Evolutionary conservation across 2,329 filamentous ascomycete species (phyloP), one percentile per base, ranked within the genome.

Genomic region (Graphilbum fragrans): DNA sequence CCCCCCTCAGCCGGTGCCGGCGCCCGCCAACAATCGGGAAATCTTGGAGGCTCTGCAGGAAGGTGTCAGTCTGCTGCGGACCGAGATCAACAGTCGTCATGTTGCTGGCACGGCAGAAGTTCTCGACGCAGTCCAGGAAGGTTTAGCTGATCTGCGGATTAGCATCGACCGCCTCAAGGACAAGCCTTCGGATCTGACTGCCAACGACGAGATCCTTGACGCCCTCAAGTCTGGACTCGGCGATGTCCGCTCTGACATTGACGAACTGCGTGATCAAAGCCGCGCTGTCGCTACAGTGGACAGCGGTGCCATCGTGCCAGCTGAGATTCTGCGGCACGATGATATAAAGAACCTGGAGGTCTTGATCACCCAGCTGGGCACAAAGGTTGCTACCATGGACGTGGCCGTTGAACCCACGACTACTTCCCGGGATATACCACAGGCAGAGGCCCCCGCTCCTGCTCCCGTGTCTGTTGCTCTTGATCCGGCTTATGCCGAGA

Each of bases 121-220:
- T 11, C 69, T 96, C 2, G 86, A 94, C 55, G 84, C 88, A 1
- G 68, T 96, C 41, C 88, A 93, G 45, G 87, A 95, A 57, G 88
- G 88, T 2, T 71, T 96, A 7, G 79, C 83, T 47, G 79, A 81
- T 37, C 67, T 96, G 9, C 78, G 84, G 21, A 67, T 70, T 22
- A 82, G 86, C 46, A 81, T 96, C 43, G 87, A 94, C 44, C 72
- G 69, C 53, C 70, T 92, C 16, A 69, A 77, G 19, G 80, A 90
- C 55, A 92, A 86, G 61, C 84, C 87, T 5, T 66, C 77, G 1
- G 87, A 94, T 52, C 72, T 90, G 59, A 88, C 82, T 1, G 80
- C 86, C 43, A 90, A 84, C 45, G 85, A 94, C 49, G 87, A 95
- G 59, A 88, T 95, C 40, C 69, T 95, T 1, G 85, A 94, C 45